These are phyloP conservation scores for Neurospora sp. DNA, from an alignment of 495 filamentous ascomycete genomes.

Conservation along the genomic window DNA sequence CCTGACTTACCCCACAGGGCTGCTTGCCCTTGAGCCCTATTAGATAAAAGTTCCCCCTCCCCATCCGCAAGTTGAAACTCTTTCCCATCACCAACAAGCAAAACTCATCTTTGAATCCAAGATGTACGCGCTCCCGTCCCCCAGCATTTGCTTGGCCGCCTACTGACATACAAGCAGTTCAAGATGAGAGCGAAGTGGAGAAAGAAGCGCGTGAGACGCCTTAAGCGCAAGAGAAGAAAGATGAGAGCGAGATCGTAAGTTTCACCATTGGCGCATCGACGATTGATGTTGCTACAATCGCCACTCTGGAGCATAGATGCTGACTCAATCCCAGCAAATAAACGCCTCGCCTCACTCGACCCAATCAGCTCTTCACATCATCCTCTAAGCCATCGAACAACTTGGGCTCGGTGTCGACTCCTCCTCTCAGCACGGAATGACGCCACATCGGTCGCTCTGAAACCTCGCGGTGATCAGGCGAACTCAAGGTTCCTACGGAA, in stretches of 20 bases:
- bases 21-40: constrained; percentile 23
- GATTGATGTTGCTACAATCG: neutral
- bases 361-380: constrained; percentile 19
- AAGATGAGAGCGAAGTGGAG: constrained; percentile 99
- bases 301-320: constrained; percentile 1
- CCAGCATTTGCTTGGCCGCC: neutral
- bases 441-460: constrained; percentile 8
- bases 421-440: constrained; percentile 7
- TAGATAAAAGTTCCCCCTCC: constrained; percentile 19
- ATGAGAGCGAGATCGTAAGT: constrained; percentile 85
- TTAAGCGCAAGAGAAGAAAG: constrained; percentile 99
- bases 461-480: constrained; percentile 8
- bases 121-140: constrained; percentile 7
- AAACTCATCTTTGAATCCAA: constrained; percentile 20
- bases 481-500: constrained; percentile 9
- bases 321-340: constrained; percentile 49
- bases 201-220: constrained; percentile 96
- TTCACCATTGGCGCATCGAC: constrained; percentile 4
- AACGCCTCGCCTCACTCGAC: constrained; percentile 39
- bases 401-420: constrained; percentile 8
- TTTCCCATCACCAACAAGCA: constrained; percentile 22
- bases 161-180: constrained; percentile 22
- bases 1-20: constrained; percentile 27
- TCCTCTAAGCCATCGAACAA: constrained; percentile 7
- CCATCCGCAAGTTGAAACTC: constrained; percentile 11